A percentile compares a stretch with the other conserved stretches of the same genome.
These are phyloP conservation scores for Cladosporium sp. DNA, from an alignment of 2,329 filamentous ascomycete species.

Conservation along the genomic window DNA sequence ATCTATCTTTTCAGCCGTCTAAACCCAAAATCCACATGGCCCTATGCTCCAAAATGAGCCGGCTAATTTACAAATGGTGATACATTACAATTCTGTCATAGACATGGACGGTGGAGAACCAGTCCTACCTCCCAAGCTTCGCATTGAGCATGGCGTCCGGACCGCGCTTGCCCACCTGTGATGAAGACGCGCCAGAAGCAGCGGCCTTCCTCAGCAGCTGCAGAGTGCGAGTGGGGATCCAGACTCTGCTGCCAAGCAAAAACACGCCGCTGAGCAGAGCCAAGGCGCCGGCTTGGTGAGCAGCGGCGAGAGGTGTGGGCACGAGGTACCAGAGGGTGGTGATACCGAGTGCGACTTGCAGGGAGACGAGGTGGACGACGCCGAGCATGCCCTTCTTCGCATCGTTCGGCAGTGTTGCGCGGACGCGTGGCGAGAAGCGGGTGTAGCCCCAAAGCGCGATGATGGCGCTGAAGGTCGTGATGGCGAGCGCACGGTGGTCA, in stretches of 20 bases:
- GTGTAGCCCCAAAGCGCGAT: constrained; percentile 76
- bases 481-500: constrained; percentile 87
- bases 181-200: not conserved
- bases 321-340: constrained; percentile 90
- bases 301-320: constrained; percentile 76
- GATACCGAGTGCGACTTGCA: constrained; percentile 85
- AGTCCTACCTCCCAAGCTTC: not conserved
- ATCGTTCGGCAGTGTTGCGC: constrained; percentile 48
- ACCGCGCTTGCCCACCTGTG: constrained; percentile 10
- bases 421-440: constrained; percentile 59
- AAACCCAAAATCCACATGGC: not conserved
- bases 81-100: not conserved
- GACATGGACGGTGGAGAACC: not conserved
- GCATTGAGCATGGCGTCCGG: constrained; percentile 16
- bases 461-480: constrained; percentile 77
- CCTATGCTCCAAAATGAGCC: not conserved
- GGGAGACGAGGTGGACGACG: constrained; percentile 70
- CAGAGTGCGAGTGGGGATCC: constrained; percentile 53
- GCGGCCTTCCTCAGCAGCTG: constrained; percentile 9
- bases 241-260: constrained; percentile 70
- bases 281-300: constrained; percentile 86
- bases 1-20: not conserved
- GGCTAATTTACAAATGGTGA: not conserved
- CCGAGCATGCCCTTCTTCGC: constrained; percentile 71
- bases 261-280: constrained; percentile 77